Conservation (phyloP, 2,329 filamentous ascomycete species). For the Byssoonygena ceratinophila region DNA sequence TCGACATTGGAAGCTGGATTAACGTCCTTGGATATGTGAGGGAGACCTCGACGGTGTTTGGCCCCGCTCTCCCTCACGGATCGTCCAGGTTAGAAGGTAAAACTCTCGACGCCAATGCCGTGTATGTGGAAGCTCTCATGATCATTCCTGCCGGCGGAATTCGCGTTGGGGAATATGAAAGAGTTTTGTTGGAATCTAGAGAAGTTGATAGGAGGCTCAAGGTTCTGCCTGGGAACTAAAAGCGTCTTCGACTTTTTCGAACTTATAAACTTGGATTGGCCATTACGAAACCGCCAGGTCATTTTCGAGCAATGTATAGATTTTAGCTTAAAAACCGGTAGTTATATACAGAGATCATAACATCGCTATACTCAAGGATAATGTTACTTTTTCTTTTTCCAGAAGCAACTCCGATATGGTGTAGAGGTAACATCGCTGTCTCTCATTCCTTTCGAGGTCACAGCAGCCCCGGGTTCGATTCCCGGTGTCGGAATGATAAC, state of each 20-base stretch:
- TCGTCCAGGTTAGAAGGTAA: not conserved
- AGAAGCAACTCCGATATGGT: slow-evolving; percentile 2
- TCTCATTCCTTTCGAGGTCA: not conserved
- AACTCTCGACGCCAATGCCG: slow-evolving; percentile 14
- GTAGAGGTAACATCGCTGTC: slow-evolving; percentile 2
- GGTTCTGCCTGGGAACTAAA: slow-evolving; percentile 3
- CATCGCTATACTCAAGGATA: no score
- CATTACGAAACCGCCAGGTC: no score
- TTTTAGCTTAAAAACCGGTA: no score
- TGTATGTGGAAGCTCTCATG: slow-evolving; percentile 60
- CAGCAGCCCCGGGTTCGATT: slow-evolving; percentile 1
- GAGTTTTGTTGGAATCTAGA: slow-evolving; percentile 38
- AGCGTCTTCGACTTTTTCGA: not conserved
- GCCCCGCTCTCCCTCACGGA: not conserved
- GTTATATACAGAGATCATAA: no score
- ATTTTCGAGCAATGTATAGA: no score
- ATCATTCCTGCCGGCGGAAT: slow-evolving; percentile 68
- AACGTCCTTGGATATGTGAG: slow-evolving; percentile 76
- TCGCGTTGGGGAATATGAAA: slow-evolving; percentile 61
- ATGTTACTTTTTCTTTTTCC: no score
- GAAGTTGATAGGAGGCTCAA: slow-evolving; percentile 26
- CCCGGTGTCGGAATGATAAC: not conserved
- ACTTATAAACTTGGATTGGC: no score
- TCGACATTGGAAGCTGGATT: slow-evolving; percentile 70
- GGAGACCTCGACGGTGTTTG: slow-evolving; percentile 15